Evolutionary conservation across 192 early-diverging fungal genomes (phyloP).

Genomic region (Podila verticillata): DNA sequence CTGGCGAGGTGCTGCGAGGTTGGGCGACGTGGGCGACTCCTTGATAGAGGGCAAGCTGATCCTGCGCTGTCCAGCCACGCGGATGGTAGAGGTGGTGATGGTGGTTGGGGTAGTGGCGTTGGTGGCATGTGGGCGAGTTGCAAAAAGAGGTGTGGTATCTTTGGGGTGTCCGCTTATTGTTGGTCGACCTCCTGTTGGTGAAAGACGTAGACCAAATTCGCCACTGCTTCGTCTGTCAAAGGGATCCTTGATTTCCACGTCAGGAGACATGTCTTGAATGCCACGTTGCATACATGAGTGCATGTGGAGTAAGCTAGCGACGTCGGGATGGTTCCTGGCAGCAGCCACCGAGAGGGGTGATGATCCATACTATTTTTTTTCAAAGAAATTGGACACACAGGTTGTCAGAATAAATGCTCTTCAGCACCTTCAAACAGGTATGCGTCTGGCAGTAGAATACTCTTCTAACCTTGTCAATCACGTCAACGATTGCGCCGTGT

Average conservation of each 20-base stretch:
- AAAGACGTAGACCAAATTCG: conserved; percentile 14
- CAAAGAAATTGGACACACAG: too few species aligned
- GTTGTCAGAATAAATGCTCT: too few species aligned
- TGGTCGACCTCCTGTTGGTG: conserved; percentile 3
- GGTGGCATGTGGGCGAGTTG: conserved; percentile 3
- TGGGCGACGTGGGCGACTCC: conserved; percentile 35
- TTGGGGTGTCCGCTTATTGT: conserved; percentile 3
- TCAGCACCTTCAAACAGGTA: too few species aligned
- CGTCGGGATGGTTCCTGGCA: conserved; percentile 62
- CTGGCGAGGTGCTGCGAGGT: conserved; percentile 30
- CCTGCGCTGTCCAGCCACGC: conserved; percentile 26
- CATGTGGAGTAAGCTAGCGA: conserved; percentile 44
- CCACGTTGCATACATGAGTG: conserved; percentile 50
- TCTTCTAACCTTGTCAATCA: conserved; percentile 60
- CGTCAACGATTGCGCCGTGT: conserved; percentile 66
- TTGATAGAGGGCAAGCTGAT: conserved; percentile 43
- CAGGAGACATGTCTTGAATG: conserved; percentile 39
- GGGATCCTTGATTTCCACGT: conserved; percentile 21
- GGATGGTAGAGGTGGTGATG: conserved; percentile 1
- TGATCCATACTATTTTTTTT: conserved; percentile 54
- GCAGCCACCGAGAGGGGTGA: conserved; percentile 60
- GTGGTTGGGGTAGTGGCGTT: background rate
- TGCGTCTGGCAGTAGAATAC: too few species aligned
- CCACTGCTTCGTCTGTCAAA: conserved; percentile 27
- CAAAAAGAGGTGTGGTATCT: conserved; percentile 9